phyloP scores from a whole-genome alignment of 2,329 filamentous ascomycete genomes.

The Fusarium metavorans region DNA sequence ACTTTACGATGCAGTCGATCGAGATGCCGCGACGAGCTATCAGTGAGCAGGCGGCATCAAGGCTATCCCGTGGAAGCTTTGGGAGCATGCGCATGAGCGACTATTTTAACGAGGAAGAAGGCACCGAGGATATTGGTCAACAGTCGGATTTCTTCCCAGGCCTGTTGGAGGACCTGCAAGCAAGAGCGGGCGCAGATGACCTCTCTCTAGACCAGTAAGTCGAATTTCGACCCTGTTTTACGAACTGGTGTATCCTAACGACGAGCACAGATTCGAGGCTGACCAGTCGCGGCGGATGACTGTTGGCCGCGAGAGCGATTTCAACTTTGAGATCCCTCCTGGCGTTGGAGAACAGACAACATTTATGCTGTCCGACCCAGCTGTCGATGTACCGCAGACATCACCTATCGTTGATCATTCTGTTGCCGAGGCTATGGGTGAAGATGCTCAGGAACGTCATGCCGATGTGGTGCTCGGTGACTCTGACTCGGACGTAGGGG shows the following conservation, averaged over 20 bases:
- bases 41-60: conserved; percentile 58
- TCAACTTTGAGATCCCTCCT: conserved; percentile 63
- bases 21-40: conserved; percentile 68
- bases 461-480: conserved; percentile 22
- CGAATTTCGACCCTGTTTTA: neutral
- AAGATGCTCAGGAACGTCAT: conserved; percentile 22
- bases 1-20: conserved; percentile 69
- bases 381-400: conserved; percentile 43
- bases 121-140: conserved; percentile 57
- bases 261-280: conserved; percentile 50
- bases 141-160: conserved; percentile 67
- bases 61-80: conserved; percentile 66
- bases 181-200: conserved; percentile 53
- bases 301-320: conserved; percentile 61
- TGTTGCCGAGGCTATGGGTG: conserved; percentile 34
- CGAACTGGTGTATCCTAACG: conserved; percentile 11
- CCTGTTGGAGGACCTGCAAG: conserved; percentile 58
- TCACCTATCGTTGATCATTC: conserved; percentile 42
- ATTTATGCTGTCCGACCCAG: conserved; percentile 59
- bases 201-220: conserved; percentile 59
- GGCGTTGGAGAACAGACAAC: conserved; percentile 63
- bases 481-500: conserved; percentile 39
- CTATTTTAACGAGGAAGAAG: conserved; percentile 53
- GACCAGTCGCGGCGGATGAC: conserved; percentile 56
- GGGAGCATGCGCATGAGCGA: conserved; percentile 68